Evolutionary conservation across 805 yeast species (phyloP), one percentile per base, ranked within the genome.

Genomic region (Saccharomycodes ludwigii): DNA sequence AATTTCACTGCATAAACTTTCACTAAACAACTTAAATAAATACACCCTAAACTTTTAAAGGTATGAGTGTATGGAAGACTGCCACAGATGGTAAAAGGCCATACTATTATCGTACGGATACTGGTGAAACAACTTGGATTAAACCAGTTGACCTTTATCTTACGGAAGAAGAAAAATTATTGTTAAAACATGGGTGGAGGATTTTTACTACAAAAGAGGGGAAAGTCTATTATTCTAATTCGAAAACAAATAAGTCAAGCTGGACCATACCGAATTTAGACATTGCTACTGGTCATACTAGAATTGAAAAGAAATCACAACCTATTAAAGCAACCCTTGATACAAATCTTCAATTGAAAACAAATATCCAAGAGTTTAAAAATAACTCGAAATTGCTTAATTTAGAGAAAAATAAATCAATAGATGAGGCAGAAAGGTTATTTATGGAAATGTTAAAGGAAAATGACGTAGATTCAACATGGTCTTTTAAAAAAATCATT

Each of bases 61-160:
- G 39, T 23, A 33, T 19, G 15, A 31, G 33, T 43, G 26, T 31
- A 25, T 85, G 95, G 95, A 71, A 68, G 45, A 71, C 71, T 37
- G 66, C 71, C 9, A 59, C 59, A 23, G 82, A 78, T 42, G 71
- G 68, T 9, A 71, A 71, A 31, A 62, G 76, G 30, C 58, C 61
- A 1, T 86, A 85, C 55, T 85, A 78, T 54, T 82, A 73, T 51
- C 73, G 85, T 40, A 32, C 68, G 0, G 63, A 49, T 18, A 77
- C 88, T 0, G 68, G 72, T 30, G 72, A 73, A 40, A 73, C 95
- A 0, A 71, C 76, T 31, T 84, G 95, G 94, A 82, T 79, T 17
- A 72, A 73, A 40, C 95, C 95, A 0, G 68, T 54, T 12, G 78
- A 65, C 32, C 46, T 66, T 16, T 35, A 33, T 14, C 51, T 44